A percentile compares a stretch with the other conserved stretches of the same genome.
These are phyloP conservation scores for Diaporthe amygdali DNA, from an alignment of 2,329 filamentous ascomycete genomes.

Conservation along the genomic window DNA sequence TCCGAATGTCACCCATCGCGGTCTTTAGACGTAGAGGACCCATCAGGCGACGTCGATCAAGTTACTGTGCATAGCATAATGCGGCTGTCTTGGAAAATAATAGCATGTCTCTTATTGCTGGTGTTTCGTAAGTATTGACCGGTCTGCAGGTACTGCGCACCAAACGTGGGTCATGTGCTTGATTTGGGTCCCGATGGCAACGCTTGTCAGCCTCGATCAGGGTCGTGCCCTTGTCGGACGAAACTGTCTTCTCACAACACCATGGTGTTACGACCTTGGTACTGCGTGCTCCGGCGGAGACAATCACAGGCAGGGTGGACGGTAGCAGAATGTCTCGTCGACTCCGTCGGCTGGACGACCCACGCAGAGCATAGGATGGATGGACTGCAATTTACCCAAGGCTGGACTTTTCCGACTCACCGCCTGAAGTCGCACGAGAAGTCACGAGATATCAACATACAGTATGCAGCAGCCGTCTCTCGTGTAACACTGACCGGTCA, in stretches of 20 bases:
- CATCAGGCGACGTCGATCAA: not conserved
- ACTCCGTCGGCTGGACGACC: not conserved
- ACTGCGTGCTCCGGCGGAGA: not conserved
- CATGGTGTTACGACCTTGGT: not conserved
- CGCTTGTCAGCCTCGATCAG: not conserved
- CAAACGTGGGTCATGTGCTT: slow-evolving; percentile 1
- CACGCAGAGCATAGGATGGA: not conserved
- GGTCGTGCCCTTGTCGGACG: not conserved
- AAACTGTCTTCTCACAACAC: not conserved
- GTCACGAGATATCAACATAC: not conserved
- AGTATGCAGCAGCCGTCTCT: not conserved
- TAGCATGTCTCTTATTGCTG: not conserved
- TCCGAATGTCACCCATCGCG: not conserved
- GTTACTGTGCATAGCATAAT: not conserved
- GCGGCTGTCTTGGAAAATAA: not conserved
- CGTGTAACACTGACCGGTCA: not conserved
- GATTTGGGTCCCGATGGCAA: not conserved
- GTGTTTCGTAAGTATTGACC: slow-evolving; percentile 8
- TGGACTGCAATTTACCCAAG: not conserved
- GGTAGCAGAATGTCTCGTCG: not conserved
- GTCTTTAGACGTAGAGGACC: not conserved
- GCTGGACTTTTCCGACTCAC: not conserved
- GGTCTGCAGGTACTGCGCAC: slow-evolving; percentile 8
- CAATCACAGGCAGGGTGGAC: not conserved
- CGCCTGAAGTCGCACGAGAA: slow-evolving; percentile 6